Evolutionary conservation across 108 stramenopile genomes (phyloP).

Genomic region (Cyclotella sp.): DNA sequence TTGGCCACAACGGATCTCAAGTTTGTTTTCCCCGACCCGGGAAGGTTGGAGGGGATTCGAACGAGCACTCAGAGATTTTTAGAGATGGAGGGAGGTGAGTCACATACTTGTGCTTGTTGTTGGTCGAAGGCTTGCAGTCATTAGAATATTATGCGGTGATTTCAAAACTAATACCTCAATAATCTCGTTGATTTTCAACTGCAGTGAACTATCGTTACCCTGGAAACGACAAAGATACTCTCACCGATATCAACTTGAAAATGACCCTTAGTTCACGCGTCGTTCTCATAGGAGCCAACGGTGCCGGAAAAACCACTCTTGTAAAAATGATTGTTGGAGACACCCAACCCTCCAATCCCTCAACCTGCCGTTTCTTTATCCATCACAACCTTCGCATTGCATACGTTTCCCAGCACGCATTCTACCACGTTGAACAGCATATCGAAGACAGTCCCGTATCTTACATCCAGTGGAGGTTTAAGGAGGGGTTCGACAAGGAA

Average conservation of each 20-base stretch:
- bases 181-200: not conserved
- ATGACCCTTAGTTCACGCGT: constrained; percentile 91
- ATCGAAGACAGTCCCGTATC: constrained; percentile 89
- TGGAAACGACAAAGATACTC: constrained; percentile 65
- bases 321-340: constrained; percentile 95
- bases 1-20: constrained; percentile 87
- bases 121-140: too few relatives aligned
- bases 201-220: constrained; percentile 89
- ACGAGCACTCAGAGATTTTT: constrained; percentile 96
- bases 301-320: constrained; percentile 76
- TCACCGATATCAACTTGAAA: constrained; percentile 82
- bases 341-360: constrained; percentile 84
- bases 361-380: constrained; percentile 78
- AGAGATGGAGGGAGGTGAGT: constrained; percentile 79
- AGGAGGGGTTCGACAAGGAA: constrained; percentile 90
- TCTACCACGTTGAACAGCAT: constrained; percentile 96
- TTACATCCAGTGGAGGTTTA: constrained; percentile 98
- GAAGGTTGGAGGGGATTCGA: constrained; percentile 93
- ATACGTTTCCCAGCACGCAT: constrained; percentile 97
- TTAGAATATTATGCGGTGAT: not conserved
- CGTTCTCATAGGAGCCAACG: constrained; percentile 91
- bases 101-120: not conserved
- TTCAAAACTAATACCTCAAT: not conserved
- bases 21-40: constrained; percentile 90
- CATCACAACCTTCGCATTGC: constrained; percentile 95